phyloP scores from a whole-genome alignment of 1,284 basidiomycete species.

The Papiliotrema terrestris region DNA sequence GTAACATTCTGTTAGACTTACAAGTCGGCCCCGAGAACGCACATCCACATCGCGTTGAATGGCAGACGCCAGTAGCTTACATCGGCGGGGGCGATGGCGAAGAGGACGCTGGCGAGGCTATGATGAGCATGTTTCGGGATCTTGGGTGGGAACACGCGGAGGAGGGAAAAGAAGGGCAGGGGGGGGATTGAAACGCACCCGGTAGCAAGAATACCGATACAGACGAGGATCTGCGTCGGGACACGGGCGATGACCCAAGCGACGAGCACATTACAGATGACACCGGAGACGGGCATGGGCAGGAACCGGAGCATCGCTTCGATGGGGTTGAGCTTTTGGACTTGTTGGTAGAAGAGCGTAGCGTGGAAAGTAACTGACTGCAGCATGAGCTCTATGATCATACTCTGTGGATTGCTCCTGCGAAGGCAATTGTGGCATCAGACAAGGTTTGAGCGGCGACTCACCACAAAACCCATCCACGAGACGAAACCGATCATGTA shows the following conservation, averaged over 20 bases:
- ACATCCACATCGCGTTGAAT: conserved; percentile 70
- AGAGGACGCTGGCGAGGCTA: conserved; percentile 61
- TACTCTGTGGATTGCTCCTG: too few relatives aligned
- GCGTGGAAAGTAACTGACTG: conserved; percentile 38
- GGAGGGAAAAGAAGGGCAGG: background rate
- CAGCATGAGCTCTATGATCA: background rate
- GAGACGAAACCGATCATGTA: conserved; percentile 65
- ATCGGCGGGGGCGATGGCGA: conserved; percentile 63
- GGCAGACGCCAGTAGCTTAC: conserved; percentile 73
- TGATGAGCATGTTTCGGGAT: background rate
- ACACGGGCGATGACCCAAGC: conserved; percentile 33
- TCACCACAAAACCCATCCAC: conserved; percentile 60
- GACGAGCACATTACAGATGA: conserved; percentile 60
- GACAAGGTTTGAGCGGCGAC: conserved; percentile 7
- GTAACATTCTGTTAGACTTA: conserved; percentile 15
- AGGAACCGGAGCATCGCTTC: conserved; percentile 71
- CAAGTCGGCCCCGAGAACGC: conserved; percentile 75
- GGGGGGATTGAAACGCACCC: conserved; percentile 26
- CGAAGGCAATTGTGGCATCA: too few relatives aligned
- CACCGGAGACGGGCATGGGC: conserved; percentile 69
- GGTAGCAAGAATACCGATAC: conserved; percentile 60
- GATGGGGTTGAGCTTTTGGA: conserved; percentile 47
- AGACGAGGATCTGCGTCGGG: conserved; percentile 49
- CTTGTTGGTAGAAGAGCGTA: conserved; percentile 43
- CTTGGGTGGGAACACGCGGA: too few relatives aligned